Base-by-base conservation (phyloP, 805 yeast species). In the Clavispora fructus region DNA sequence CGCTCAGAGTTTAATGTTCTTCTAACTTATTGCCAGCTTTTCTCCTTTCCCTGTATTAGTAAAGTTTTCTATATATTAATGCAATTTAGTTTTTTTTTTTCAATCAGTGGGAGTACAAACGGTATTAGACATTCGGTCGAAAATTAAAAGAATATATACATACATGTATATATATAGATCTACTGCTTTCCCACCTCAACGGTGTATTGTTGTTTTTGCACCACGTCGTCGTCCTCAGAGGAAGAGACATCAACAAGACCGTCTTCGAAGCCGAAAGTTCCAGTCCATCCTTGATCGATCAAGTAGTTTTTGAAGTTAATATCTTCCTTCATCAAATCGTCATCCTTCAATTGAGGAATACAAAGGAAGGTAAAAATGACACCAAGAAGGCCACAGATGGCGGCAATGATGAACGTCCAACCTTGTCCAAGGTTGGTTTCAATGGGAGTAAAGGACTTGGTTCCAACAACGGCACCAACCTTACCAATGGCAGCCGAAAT, bases 401-500 rank as follows among this genome's bases (percentile, higher is more conserved):
- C 94, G 25, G 91, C 86, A 56, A 86, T 83, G 53, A 86, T 85
- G 57, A 86, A 86, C 6, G 92, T 85, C 87, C 88, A 86, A 49
- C 68, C 68, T 55, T 78, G 69, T 31, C 94, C 94, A 51, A 83
- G 68, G 58, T 83, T 63, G 35, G 57, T 63, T 64, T 82, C 80
- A 53, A 86, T 84, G 14, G 88, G 85, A 9, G 82, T 78, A 66
- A 87, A 86, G 14, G 77, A 76, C 60, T 82, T 78, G 23, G 90
- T 84, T 27, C 94, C 94, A 17, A 84, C 81, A 19, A 84, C 90
- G n/a, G 92, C 94, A 46, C 94, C 95, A 25, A 83, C 85, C 63
- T 86, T 86, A 47, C 94, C 94, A 41, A 84, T 69, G 3, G 91
- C 94, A 33, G 94, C 94, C 40, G 85, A 75, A 19, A 86, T 54